Evolutionary conservation across 2,329 filamentous ascomycete genomes (phyloP).

Genomic region (Microsporum audouinii): DNA sequence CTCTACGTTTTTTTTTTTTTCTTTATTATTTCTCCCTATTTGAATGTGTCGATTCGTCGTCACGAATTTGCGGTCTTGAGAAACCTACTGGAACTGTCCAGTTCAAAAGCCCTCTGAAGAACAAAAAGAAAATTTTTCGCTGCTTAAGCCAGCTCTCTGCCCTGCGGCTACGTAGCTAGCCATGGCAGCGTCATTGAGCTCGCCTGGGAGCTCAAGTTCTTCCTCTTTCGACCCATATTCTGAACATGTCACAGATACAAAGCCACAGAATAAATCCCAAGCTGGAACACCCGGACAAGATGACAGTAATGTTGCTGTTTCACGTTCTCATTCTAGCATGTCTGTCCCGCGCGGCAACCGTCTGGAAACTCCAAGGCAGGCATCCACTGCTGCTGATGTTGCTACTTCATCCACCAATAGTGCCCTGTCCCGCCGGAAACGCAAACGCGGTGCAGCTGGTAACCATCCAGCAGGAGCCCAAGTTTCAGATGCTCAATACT

Average conservation of each 20-base stretch:
- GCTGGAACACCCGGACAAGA: not conserved
- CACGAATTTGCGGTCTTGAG: not conserved
- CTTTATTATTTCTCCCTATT: slow-evolving; percentile 4
- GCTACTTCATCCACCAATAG: not conserved
- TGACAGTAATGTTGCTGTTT: not conserved
- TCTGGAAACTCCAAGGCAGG: not conserved
- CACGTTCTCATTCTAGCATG: not conserved
- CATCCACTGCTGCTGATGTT: not conserved
- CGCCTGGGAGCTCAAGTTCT: slow-evolving; percentile 12
- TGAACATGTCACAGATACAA: slow-evolving; percentile 9
- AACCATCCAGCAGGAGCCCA: not conserved
- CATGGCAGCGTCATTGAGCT: slow-evolving; percentile 11
- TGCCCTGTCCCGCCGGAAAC: slow-evolving; percentile 4
- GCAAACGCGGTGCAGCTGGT: not conserved
- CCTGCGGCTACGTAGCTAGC: slow-evolving; percentile 8
- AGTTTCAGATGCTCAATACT: not conserved
- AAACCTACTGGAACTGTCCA: not conserved
- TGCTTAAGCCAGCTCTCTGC: not conserved
- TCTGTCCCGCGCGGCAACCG: not conserved
- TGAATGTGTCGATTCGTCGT: slow-evolving; percentile 3
- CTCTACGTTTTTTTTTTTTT: slow-evolving; percentile 4
- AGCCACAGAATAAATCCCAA: not conserved
- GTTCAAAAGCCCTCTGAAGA: not conserved
- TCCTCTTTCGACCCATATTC: slow-evolving; percentile 17
- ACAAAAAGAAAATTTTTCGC: not conserved